These are phyloP conservation scores for Podaxis sp. DNA, from an alignment of 768 basidiomycete genomes.

Conservation along the genomic window DNA sequence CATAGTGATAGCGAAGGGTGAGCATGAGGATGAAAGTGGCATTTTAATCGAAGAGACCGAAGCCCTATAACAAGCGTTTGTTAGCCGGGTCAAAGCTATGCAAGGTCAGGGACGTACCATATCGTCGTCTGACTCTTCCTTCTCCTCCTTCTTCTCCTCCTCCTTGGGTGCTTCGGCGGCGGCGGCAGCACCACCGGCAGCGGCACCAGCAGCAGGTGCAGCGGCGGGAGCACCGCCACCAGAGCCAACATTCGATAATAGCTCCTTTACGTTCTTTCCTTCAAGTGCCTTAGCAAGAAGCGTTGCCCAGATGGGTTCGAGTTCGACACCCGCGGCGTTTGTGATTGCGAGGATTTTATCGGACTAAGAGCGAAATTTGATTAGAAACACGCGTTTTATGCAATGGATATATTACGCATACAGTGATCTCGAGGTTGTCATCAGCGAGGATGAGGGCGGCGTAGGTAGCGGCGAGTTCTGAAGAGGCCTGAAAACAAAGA, in stretches of 20 bases:
- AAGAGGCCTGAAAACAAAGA: conserved; percentile 37
- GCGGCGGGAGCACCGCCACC: conserved; percentile 81
- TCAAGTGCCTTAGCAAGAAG: conserved; percentile 98
- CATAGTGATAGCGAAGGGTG: conserved; percentile 10
- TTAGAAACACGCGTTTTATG: conserved; percentile 14
- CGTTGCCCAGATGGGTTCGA: conserved; percentile 97
- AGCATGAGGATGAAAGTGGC: conserved; percentile 22
- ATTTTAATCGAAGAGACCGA: conserved; percentile 91
- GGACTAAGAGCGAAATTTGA: conserved; percentile 45
- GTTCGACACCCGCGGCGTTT: conserved; percentile 76
- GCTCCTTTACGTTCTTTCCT: conserved; percentile 96
- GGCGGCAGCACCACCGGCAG: conserved; percentile 66
- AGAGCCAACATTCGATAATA: conserved; percentile 92
- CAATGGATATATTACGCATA: conserved; percentile 42
- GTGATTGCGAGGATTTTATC: conserved; percentile 93
- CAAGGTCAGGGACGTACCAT: conserved; percentile 54
- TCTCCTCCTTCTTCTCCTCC: conserved; percentile 77
- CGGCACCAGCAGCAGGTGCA: conserved; percentile 56
- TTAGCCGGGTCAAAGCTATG: not conserved
- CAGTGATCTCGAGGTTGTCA: conserved; percentile 96
- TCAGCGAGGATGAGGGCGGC: conserved; percentile 98
- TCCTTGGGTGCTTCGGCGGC: conserved; percentile 80
- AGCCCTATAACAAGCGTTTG: conserved; percentile 56
- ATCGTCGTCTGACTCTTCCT: conserved; percentile 77
- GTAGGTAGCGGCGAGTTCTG: conserved; percentile 92